A percentile compares a stretch with the other conserved stretches of the same genome.
phyloP scores from a whole-genome alignment of 202 grass and related monocot species.

The Setaria viridis region DNA sequence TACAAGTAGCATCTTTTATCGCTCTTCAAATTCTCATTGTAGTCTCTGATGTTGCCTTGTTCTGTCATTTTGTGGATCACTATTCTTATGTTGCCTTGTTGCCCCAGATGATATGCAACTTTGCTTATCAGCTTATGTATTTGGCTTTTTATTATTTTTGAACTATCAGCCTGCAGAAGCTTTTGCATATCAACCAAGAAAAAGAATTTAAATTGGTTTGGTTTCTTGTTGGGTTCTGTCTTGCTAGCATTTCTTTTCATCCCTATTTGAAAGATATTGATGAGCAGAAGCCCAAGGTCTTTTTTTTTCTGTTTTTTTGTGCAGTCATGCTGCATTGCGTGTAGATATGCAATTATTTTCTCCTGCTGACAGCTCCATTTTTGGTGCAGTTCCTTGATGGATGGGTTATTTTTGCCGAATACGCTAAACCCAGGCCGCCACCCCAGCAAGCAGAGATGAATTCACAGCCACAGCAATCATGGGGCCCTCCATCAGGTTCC shows the following conservation, averaged over 20 bases:
- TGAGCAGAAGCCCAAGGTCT: neutral
- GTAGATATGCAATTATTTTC: neutral
- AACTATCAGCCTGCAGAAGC: neutral
- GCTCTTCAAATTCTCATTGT: neutral
- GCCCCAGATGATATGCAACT: neutral
- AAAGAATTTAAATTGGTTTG: neutral
- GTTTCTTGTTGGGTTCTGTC: neutral
- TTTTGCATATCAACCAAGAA: neutral
- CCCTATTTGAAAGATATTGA: neutral
- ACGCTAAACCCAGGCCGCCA: conserved; percentile 61
- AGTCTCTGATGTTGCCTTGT: neutral
- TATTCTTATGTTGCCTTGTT: neutral
- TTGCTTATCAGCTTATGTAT: neutral
- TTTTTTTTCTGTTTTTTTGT: neutral
- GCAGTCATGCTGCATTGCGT: neutral
- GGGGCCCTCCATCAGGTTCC: conserved; percentile 55
- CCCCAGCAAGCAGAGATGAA: conserved; percentile 44
- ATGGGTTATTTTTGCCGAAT: conserved; percentile 98
- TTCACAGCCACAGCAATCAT: conserved; percentile 41
- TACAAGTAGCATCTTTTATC: too few relatives aligned
- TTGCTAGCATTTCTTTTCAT: neutral
- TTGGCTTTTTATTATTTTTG: neutral
- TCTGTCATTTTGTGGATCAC: neutral
- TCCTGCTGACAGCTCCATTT: conserved; percentile 30
- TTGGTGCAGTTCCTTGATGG: conserved; percentile 89